Percentiles rank a stretch among this genome's conserved stretches.
Evolutionary conservation across 176 grass and related monocot genomes (phyloP).

Genomic region (Avena sativa): DNA sequence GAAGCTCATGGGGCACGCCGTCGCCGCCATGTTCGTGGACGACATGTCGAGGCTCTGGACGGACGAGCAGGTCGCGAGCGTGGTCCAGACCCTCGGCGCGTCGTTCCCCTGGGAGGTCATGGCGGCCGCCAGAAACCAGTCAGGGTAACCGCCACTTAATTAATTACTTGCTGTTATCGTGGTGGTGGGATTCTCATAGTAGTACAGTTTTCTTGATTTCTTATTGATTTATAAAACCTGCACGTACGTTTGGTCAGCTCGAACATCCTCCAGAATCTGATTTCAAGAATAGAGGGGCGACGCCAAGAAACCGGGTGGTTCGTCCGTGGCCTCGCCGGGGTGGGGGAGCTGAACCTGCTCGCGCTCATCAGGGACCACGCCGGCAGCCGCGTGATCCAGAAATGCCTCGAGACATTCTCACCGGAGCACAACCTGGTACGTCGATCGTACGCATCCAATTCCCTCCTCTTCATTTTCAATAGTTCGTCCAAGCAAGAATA

Average conservation of each 20-base stretch:
- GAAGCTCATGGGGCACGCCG: not conserved
- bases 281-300: not conserved
- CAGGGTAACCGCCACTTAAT: conserved; percentile 15
- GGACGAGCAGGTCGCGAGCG: not conserved
- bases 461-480: not conserved
- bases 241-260: not conserved
- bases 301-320: not conserved
- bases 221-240: not conserved
- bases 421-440: conserved; percentile 18
- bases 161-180: too few relatives aligned
- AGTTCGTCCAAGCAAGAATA: not conserved
- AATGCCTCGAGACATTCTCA: conserved; percentile 12
- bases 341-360: not conserved
- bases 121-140: conserved; percentile 1
- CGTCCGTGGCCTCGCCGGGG: conserved; percentile 14
- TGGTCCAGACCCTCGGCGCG: not conserved
- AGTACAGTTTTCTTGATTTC: not conserved
- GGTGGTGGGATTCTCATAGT: too few relatives aligned
- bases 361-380: not conserved
- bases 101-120: not conserved
- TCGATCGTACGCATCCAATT: too few relatives aligned
- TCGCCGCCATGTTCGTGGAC: conserved; percentile 13
- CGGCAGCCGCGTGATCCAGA: conserved; percentile 21
- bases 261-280: conserved; percentile 37
- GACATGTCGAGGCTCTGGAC: not conserved